Percentiles rank a stretch among this genome's conserved stretches.
Conservation (phyloP, 139 green algal genomes). For the Medakamo hakoo region DNA sequence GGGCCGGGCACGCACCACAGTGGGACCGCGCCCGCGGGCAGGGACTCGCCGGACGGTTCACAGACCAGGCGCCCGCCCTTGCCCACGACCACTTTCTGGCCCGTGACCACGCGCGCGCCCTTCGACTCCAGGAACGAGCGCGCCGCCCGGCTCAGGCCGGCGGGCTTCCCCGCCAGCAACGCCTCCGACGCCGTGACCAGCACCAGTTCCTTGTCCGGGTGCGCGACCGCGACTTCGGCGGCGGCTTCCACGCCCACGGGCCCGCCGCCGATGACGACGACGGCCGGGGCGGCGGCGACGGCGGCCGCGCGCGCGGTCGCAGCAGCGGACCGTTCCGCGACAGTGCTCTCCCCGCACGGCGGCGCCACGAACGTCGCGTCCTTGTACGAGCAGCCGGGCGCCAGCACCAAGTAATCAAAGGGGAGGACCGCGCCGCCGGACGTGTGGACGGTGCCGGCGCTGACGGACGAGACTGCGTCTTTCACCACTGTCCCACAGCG, state of each 20-base stretch:
- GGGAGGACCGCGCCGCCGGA: not conserved
- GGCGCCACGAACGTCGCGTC: not conserved
- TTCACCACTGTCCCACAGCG: not conserved
- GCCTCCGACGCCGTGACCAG: not conserved
- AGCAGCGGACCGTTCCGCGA: too few relatives aligned
- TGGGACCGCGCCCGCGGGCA: not conserved
- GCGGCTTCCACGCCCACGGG: slow-evolving; percentile 6
- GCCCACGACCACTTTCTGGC: not conserved
- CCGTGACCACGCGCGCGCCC: not conserved
- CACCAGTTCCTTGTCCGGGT: slow-evolving; percentile 1
- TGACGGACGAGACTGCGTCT: not conserved
- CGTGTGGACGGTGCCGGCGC: not conserved
- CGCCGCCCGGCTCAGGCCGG: not conserved
- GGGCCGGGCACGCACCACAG: too few relatives aligned
- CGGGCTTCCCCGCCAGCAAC: slow-evolving; percentile 1
- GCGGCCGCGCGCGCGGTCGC: not conserved
- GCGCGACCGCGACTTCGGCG: not conserved
- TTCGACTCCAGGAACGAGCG: not conserved
- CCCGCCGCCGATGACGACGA: slow-evolving; percentile 5
- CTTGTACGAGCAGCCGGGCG: not conserved
- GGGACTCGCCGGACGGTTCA: not conserved
- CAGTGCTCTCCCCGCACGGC: not conserved
- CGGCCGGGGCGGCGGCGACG: not conserved
- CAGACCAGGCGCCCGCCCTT: too few relatives aligned
- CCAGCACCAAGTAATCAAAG: slow-evolving; percentile 3